Percentiles rank a stretch among this genome's conserved stretches.
Conservation (phyloP, 306 rosid genomes). For the Psophocarpus tetragonolobus region DNA sequence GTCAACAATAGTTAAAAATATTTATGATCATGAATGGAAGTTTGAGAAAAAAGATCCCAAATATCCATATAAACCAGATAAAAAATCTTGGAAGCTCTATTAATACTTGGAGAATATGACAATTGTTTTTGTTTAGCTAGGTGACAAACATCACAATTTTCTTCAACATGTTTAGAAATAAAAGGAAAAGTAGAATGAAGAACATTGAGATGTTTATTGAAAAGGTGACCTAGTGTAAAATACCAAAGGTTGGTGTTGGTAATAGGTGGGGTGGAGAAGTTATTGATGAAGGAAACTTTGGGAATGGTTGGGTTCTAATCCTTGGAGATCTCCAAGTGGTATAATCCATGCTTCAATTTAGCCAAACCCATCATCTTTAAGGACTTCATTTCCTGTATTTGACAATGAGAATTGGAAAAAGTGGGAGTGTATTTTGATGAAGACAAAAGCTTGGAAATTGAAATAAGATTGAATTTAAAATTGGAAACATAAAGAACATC, state of each 20-base stretch:
- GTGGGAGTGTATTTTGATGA: too few relatives aligned
- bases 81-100: background rate
- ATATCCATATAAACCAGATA: background rate
- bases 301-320: background rate
- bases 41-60: background rate
- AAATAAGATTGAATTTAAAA: too few relatives aligned
- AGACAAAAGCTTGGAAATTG: too few relatives aligned
- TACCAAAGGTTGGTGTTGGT: background rate
- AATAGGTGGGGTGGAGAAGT: too few relatives aligned
- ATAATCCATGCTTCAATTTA: background rate
- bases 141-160: background rate
- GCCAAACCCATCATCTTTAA: background rate
- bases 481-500: background rate
- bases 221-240: too few relatives aligned
- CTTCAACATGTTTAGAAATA: too few relatives aligned
- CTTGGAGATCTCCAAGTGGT: background rate
- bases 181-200: background rate
- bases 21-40: background rate
- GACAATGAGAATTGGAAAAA: background rate
- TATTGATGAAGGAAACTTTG: too few relatives aligned
- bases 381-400: background rate
- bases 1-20: background rate
- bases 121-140: background rate
- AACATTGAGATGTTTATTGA: too few relatives aligned
- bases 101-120: background rate